These are phyloP conservation scores for Neonectria sp. DNA, from an alignment of 2,329 filamentous ascomycete species.

Conservation along the genomic window DNA sequence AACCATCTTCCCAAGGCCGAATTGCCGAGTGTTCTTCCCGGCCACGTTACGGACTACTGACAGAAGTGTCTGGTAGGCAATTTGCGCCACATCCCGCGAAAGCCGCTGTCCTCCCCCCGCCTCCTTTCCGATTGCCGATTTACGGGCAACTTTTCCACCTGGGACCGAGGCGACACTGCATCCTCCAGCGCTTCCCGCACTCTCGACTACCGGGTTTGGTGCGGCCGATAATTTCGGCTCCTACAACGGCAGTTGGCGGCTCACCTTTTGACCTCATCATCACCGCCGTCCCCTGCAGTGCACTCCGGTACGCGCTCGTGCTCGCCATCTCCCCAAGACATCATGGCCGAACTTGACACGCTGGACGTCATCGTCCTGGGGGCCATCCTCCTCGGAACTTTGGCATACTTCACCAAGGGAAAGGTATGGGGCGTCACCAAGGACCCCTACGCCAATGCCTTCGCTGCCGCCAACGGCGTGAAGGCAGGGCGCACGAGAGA, in stretches of 20 bases:
- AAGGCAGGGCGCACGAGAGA: slow-evolving; percentile 91
- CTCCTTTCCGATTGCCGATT: slow-evolving; percentile 47
- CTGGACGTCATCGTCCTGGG: slow-evolving; percentile 94
- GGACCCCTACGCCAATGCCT: slow-evolving; percentile 87
- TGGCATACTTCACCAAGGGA: slow-evolving; percentile 98
- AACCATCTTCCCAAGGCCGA: slow-evolving; percentile 29
- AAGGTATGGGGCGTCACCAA: slow-evolving; percentile 91
- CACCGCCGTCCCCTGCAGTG: slow-evolving; percentile 20
- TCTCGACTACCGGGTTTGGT: slow-evolving; percentile 13
- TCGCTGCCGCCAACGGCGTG: slow-evolving; percentile 77
- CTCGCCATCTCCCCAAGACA: slow-evolving; percentile 48
- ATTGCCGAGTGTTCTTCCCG: slow-evolving; percentile 25
- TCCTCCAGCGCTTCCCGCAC: slow-evolving; percentile 10
- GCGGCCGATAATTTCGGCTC: slow-evolving; percentile 22
- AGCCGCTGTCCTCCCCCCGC: slow-evolving; percentile 35
- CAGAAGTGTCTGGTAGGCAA: slow-evolving; percentile 24
- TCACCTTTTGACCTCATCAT: slow-evolving; percentile 26
- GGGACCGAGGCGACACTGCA: slow-evolving; percentile 25
- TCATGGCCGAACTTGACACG: slow-evolving; percentile 96
- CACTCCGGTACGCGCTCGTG: slow-evolving; percentile 26
- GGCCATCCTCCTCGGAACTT: slow-evolving; percentile 85
- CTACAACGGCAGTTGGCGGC: slow-evolving; percentile 29
- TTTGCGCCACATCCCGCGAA: slow-evolving; percentile 42
- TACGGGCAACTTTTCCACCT: slow-evolving; percentile 27
- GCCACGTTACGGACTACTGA: slow-evolving; percentile 22